A percentile compares a stretch with the other conserved stretches of the same genome.
These are phyloP conservation scores for Fusarium pininemorale DNA, from an alignment of 2,329 filamentous ascomycete genomes.

Conservation along the genomic window DNA sequence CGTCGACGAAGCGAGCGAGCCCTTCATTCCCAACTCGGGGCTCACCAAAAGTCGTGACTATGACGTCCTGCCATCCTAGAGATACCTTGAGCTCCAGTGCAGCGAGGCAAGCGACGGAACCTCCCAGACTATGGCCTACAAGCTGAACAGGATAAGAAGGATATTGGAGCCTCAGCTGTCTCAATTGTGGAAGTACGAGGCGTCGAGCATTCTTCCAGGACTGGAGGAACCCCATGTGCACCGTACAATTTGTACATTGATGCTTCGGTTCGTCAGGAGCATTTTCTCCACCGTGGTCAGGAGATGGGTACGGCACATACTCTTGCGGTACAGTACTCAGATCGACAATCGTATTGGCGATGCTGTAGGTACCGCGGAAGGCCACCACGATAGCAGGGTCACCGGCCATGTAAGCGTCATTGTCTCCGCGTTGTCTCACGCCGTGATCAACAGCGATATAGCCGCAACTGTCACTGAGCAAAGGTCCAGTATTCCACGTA, in stretches of 20 bases:
- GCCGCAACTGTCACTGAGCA: conserved; percentile 91
- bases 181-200: conserved; percentile 73
- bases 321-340: conserved; percentile 88
- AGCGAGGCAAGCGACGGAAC: conserved; percentile 88
- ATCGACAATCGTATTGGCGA: conserved; percentile 91
- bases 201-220: conserved; percentile 83
- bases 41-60: conserved; percentile 92
- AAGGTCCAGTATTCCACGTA: conserved; percentile 89
- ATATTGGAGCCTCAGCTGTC: conserved; percentile 65
- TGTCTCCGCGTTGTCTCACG: conserved; percentile 27
- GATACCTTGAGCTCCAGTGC: conserved; percentile 79
- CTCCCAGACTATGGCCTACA: conserved; percentile 91
- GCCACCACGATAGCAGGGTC: conserved; percentile 75
- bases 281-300: conserved; percentile 52
- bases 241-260: conserved; percentile 85
- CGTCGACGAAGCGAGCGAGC: conserved; percentile 65
- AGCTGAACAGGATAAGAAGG: conserved; percentile 79
- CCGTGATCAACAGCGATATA: conserved; percentile 89
- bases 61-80: conserved; percentile 77
- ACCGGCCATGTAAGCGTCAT: conserved; percentile 6
- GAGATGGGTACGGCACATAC: conserved; percentile 85
- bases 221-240: conserved; percentile 88
- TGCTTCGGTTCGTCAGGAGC: conserved; percentile 52
- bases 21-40: conserved; percentile 72
- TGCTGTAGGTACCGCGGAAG: conserved; percentile 93